These are phyloP conservation scores for Chytriomyces sp. DNA, from an alignment of 192 early-diverging fungal species.

Conservation along the genomic window DNA sequence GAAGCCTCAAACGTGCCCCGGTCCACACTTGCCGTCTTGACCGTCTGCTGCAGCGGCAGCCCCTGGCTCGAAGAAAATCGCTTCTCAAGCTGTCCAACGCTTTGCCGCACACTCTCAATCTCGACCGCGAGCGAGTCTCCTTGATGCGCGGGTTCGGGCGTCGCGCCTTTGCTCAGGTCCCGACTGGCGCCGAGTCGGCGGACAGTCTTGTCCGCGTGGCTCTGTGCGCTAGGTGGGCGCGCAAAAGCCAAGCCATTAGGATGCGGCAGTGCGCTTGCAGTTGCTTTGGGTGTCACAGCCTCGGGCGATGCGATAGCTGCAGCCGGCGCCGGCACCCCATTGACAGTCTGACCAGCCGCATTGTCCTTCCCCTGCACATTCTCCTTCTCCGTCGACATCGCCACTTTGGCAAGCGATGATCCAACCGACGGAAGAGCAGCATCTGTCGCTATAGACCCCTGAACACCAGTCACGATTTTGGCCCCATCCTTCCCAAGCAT, in stretches of 20 bases:
- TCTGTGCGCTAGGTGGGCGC: background rate
- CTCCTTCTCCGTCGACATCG: background rate
- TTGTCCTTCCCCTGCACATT: background rate
- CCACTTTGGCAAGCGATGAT: background rate
- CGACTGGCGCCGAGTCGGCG: background rate
- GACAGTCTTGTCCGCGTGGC: background rate
- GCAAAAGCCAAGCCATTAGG: background rate
- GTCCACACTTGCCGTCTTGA: background rate
- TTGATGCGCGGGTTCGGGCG: background rate
- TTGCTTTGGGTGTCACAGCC: background rate
- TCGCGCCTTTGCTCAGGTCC: background rate
- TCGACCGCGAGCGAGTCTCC: too few species aligned
- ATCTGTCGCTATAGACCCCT: too few species aligned
- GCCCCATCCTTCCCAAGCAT: too few species aligned
- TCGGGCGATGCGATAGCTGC: background rate
- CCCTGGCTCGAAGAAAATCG: too few species aligned
- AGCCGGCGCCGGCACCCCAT: too few species aligned
- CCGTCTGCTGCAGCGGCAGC: background rate
- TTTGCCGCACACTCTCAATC: too few species aligned
- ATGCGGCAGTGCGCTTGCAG: background rate
- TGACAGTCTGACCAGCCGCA: too few species aligned
- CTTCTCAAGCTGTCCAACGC: too few species aligned
- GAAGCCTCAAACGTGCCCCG: background rate
- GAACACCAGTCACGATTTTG: too few species aligned
- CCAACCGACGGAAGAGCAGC: background rate